A percentile compares a stretch with the other conserved stretches of the same genome.
Conservation (phyloP, 257 asterid genomes). For the Penstemon davidsonii region DNA sequence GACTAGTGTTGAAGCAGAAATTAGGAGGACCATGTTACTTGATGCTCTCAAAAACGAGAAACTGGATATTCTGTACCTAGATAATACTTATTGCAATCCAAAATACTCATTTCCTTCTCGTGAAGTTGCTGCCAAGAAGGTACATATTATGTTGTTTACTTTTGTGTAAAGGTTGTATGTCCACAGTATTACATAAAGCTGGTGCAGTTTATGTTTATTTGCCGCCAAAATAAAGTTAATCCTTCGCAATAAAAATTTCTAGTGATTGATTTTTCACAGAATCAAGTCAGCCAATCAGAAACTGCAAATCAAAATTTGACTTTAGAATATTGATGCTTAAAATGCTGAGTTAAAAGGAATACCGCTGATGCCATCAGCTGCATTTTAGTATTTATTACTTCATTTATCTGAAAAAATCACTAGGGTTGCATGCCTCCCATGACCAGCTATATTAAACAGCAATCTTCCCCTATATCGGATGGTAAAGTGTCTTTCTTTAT, state of each 20-base stretch:
- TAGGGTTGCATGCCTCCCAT: too few relatives aligned
- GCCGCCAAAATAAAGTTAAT: background rate
- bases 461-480: too few relatives aligned
- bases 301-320: background rate
- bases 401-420: too few relatives aligned
- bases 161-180: slow-evolving; percentile 8
- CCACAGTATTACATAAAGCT: background rate
- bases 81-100: slow-evolving; percentile 83
- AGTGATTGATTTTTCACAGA: background rate
- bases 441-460: too few relatives aligned
- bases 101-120: slow-evolving; percentile 72
- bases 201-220: background rate
- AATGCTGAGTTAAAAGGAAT: background rate
- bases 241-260: background rate
- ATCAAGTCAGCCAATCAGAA: background rate
- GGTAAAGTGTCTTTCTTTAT: too few relatives aligned
- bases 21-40: slow-evolving; percentile 59
- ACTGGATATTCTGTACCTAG: slow-evolving; percentile 58
- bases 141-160: slow-evolving; percentile 25
- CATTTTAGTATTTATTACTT: too few relatives aligned
- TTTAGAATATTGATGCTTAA: background rate
- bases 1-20: slow-evolving; percentile 35
- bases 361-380: too few relatives aligned
- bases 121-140: slow-evolving; percentile 74
- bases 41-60: slow-evolving; percentile 64